Evolutionary conservation across 2,329 filamentous ascomycete genomes (phyloP).

Genomic region (Calonectria pseudoreteaudii): DNA sequence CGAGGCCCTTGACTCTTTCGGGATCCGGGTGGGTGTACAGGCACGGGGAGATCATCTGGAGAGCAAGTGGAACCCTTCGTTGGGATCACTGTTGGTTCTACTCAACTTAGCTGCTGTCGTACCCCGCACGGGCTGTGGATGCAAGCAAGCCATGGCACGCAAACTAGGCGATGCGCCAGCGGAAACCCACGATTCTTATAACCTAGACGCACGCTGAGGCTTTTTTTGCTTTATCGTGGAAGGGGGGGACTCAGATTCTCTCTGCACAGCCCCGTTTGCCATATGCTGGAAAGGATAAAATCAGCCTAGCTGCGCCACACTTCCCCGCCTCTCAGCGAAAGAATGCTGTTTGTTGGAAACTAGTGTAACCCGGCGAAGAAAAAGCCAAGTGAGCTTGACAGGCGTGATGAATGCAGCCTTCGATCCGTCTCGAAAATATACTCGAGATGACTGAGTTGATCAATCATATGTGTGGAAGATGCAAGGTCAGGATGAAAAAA

Average conservation of each 20-base stretch:
- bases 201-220: neutral
- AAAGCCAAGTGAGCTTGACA: neutral
- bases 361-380: neutral
- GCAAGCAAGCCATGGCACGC: neutral
- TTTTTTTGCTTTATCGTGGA: neutral
- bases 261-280: neutral
- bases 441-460: too few species aligned
- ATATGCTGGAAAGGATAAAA: neutral
- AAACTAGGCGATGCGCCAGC: neutral
- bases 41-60: constrained; percentile 20
- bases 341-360: neutral
- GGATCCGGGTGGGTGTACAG: constrained; percentile 20
- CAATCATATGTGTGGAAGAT: too few species aligned
- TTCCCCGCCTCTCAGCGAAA: neutral
- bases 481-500: too few species aligned
- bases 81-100: neutral
- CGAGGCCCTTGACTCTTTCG: neutral
- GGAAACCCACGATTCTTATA: neutral
- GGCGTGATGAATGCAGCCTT: too few species aligned
- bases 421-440: too few species aligned
- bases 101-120: too few species aligned
- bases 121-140: neutral
- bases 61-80: neutral
- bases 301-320: neutral
- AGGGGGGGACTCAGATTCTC: neutral